phyloP scores from a whole-genome alignment of 2,329 filamentous ascomycete species.

The Epichloe coenophiala region DNA sequence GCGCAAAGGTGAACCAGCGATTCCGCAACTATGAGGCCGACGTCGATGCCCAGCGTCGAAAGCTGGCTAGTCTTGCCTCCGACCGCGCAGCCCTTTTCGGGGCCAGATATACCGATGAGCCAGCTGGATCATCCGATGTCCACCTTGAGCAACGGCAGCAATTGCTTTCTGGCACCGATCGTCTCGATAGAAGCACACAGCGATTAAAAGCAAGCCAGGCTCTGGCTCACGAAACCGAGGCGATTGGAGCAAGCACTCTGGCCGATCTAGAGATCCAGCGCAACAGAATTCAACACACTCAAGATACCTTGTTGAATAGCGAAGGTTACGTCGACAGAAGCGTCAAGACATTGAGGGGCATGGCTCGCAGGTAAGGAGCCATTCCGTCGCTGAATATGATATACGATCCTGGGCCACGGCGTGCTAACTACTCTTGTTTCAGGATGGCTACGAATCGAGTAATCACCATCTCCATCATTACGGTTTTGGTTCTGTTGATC shows the following conservation, averaged over 20 bases:
- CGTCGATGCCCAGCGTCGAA: constrained; percentile 64
- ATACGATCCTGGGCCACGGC: not conserved
- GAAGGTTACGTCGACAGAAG: constrained; percentile 95
- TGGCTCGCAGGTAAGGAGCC: constrained; percentile 85
- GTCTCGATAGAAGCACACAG: constrained; percentile 75
- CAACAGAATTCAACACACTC: constrained; percentile 73
- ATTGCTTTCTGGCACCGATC: constrained; percentile 76
- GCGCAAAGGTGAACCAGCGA: constrained; percentile 77
- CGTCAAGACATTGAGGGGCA: constrained; percentile 92
- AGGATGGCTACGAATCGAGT: constrained; percentile 99
- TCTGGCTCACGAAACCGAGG: constrained; percentile 84
- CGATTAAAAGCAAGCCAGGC: constrained; percentile 73
- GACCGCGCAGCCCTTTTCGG: constrained; percentile 83
- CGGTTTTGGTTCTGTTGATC: constrained; percentile 54
- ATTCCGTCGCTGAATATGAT: not conserved
- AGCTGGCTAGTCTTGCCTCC: constrained; percentile 61
- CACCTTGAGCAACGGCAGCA: constrained; percentile 93
- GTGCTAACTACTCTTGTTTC: constrained; percentile 8
- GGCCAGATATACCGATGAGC: constrained; percentile 76
- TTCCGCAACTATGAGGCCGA: constrained; percentile 90
- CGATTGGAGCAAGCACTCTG: constrained; percentile 73
- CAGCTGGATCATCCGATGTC: constrained; percentile 48
- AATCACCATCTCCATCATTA: constrained; percentile 93
- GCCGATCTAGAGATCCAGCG: constrained; percentile 74
- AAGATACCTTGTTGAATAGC: constrained; percentile 64